phyloP scores from a whole-genome alignment of 2,329 filamentous ascomycete genomes.

The Penicillium rolfsii region DNA sequence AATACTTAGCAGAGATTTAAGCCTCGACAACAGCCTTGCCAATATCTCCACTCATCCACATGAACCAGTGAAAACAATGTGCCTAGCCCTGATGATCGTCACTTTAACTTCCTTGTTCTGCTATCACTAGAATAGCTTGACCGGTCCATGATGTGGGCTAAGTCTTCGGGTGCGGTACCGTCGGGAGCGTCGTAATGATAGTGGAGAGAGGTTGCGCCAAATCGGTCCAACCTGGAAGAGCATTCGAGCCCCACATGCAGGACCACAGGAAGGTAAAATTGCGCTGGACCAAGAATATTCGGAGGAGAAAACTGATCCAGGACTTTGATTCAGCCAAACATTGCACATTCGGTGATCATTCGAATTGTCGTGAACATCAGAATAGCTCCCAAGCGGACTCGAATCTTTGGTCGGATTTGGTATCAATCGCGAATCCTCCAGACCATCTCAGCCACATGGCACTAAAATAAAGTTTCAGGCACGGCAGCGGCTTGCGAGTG shows the following conservation, averaged over 20 bases:
- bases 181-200: slow-evolving; percentile 2
- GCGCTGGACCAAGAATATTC: neutral
- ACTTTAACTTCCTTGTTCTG: slow-evolving; percentile 6
- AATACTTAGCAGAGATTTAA: slow-evolving; percentile 14
- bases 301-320: neutral
- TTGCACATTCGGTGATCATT: neutral
- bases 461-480: slow-evolving; percentile 12
- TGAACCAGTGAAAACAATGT: slow-evolving; percentile 1
- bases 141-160: neutral
- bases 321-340: neutral
- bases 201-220: slow-evolving; percentile 8
- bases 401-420: neutral
- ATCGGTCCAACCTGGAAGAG: neutral
- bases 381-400: neutral
- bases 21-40: slow-evolving; percentile 7
- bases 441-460: neutral
- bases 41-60: neutral
- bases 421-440: neutral
- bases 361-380: neutral
- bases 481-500: neutral
- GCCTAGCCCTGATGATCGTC: neutral
- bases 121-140: slow-evolving; percentile 1
- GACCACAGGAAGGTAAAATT: neutral
- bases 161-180: neutral
- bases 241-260: neutral